Base-by-base conservation (phyloP, 169 alveolate genomes). In the Eimeria acervulina region DNA sequence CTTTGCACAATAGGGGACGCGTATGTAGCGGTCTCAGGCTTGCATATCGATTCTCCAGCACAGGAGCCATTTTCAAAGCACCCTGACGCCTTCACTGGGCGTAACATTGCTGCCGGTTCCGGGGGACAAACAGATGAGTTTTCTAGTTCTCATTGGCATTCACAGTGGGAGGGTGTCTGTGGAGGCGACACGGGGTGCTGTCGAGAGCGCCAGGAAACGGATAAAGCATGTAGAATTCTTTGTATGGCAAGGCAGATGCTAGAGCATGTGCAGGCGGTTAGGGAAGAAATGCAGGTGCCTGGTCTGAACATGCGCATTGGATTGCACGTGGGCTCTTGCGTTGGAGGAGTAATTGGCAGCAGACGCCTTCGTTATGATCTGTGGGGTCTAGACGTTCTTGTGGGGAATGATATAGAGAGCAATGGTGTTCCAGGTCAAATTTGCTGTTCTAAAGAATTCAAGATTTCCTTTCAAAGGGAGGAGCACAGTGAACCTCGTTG, bases 1-100 rank as follows among this genome's bases (percentile, higher is more conserved):
- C 98, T 99, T 0, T 99, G 99, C 96, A 99, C 99, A 15, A 99
- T 99, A 26, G 99, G 99, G 21, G 99, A 99, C 97, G 99, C 99
- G 92, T 99, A 99, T 95, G 99, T 99, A 3, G 99, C 99, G 21
- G 98, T 99, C 96, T 99, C 99, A 55, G 93, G 93, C 47, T 61
- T 85, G 55, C 93, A 85, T 26, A 99, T 98, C 95, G 99, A 99
- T 55, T 55, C 81, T 21, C 93, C 93, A 36, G 78, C 93, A 26
- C 93, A 85, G 47, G 93, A 85, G 61, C 59, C 93, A 23, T 38
- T 85, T 36, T 33, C 81, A 31, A 61, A 72, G 38, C 21, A 55
- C 38, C 61, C 76, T 15, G 93, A 85, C 1, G 63, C 80, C 38
- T 33, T 55, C 36, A 59, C 38, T 42, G 59, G 59, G 17, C 80